Evolutionary conservation across 2,329 filamentous ascomycete species (phyloP).

Genomic region (Aspergillus calidoustus): DNA sequence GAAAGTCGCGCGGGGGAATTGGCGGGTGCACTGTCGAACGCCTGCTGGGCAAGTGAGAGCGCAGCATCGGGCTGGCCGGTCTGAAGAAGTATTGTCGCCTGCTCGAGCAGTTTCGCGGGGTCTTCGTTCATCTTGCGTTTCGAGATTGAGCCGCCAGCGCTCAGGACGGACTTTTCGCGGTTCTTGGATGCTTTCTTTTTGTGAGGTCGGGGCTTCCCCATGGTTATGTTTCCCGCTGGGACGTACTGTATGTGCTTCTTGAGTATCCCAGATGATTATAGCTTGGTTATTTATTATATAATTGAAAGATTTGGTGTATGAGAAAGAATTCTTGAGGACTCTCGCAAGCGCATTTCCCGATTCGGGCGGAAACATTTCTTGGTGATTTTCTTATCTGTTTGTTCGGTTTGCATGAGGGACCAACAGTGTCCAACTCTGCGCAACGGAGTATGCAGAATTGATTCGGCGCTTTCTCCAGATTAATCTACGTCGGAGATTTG

Average conservation of each 20-base stretch:
- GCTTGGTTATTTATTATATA: conserved; percentile 1
- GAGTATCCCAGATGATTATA: neutral
- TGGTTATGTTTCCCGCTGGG: conserved; percentile 33
- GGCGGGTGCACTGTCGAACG: conserved; percentile 47
- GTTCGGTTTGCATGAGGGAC: conserved; percentile 48
- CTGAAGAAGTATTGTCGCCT: conserved; percentile 61
- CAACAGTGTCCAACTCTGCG: conserved; percentile 22
- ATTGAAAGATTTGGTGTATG: neutral
- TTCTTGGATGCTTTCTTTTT: conserved; percentile 49
- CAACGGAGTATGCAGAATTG: conserved; percentile 20
- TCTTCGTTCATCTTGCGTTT: conserved; percentile 54
- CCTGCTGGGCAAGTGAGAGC: conserved; percentile 58
- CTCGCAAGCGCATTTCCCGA: conserved; percentile 21
- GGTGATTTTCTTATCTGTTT: conserved; percentile 42
- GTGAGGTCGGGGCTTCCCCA: conserved; percentile 59
- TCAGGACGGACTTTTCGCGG: conserved; percentile 49
- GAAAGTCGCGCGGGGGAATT: conserved; percentile 50
- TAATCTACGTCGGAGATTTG: conserved; percentile 8
- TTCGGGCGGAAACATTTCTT: conserved; percentile 35
- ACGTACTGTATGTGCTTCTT: conserved; percentile 18
- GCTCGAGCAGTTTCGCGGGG: conserved; percentile 59
- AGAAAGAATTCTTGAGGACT: neutral
- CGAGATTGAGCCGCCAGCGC: conserved; percentile 44
- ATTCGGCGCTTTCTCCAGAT: conserved; percentile 5
- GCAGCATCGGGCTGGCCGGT: conserved; percentile 63